A percentile compares a stretch with the other conserved stretches of the same genome.
phyloP scores from a whole-genome alignment of 169 alveolate genomes.

The Cryptosporidium parvum region DNA sequence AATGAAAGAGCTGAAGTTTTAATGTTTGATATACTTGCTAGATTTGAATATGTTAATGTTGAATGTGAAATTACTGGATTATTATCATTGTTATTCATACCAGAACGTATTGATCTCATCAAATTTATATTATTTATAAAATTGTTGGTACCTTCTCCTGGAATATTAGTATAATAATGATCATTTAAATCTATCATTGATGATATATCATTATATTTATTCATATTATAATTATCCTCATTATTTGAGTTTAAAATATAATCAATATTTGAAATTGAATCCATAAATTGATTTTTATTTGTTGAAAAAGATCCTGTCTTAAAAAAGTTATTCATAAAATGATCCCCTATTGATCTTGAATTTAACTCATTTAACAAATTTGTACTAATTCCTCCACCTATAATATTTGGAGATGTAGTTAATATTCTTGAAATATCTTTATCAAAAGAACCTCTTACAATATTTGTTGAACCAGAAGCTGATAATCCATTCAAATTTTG shows the following conservation, averaged over 20 bases:
- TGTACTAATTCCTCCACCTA: neutral
- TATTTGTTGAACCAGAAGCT: neutral
- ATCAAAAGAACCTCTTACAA: neutral
- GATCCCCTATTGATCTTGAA: neutral
- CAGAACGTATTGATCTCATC: neutral
- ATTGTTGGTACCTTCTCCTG: neutral
- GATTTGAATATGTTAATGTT: neutral
- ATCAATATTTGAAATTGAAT: slow-evolving; percentile 12
- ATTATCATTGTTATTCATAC: neutral
- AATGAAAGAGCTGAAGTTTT: neutral
- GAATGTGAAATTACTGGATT: neutral
- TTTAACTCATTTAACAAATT: neutral
- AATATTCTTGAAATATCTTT: neutral
- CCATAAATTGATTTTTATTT: slow-evolving; percentile 8
- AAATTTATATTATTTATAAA: neutral
- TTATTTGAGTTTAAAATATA: neutral
- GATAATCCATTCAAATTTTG: neutral
- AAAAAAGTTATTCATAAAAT: neutral
- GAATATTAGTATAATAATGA: neutral
- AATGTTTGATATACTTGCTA: neutral
- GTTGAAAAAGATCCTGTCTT: neutral
- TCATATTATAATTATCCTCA: neutral
- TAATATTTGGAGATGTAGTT: neutral
- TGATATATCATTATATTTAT: slow-evolving; percentile 4
- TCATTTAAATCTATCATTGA: neutral